Evolutionary conservation across 2,329 filamentous ascomycete species (phyloP).

Genomic region (Aspergillus piperis): DNA sequence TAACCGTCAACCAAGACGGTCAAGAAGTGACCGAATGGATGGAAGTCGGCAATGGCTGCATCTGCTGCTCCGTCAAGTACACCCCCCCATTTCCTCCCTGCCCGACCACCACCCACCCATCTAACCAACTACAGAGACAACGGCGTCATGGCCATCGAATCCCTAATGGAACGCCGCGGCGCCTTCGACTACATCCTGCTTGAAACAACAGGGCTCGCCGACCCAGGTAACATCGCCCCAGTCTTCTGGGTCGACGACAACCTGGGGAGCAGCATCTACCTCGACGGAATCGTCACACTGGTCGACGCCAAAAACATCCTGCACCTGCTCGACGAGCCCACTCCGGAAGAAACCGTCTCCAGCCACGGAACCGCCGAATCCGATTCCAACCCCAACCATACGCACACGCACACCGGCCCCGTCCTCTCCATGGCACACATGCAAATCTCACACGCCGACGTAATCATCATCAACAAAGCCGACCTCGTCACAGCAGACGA

Average conservation of each 20-base stretch:
- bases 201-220: slow-evolving; percentile 92
- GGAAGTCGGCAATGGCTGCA: slow-evolving; percentile 92
- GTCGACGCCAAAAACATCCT: slow-evolving; percentile 94
- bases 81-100: not conserved
- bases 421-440: slow-evolving; percentile 89
- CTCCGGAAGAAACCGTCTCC: slow-evolving; percentile 40
- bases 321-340: slow-evolving; percentile 71
- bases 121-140: slow-evolving; percentile 63
- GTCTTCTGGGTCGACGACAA: slow-evolving; percentile 98
- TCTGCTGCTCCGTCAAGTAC: slow-evolving; percentile 96
- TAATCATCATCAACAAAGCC: slow-evolving; percentile 90
- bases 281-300: slow-evolving; percentile 94
- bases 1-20: slow-evolving; percentile 83
- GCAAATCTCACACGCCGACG: slow-evolving; percentile 95
- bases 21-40: slow-evolving; percentile 91
- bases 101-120: not conserved
- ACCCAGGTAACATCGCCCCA: slow-evolving; percentile 92
- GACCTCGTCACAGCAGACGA: slow-evolving; percentile 75
- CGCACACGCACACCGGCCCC: slow-evolving; percentile 55
- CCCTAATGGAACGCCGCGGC: slow-evolving; percentile 89
- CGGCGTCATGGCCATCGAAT: slow-evolving; percentile 92
- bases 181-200: slow-evolving; percentile 97
- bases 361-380: slow-evolving; percentile 51
- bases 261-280: slow-evolving; percentile 89
- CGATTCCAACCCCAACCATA: slow-evolving; percentile 38